Percentiles rank a stretch among this genome's conserved stretches.
These are phyloP conservation scores for Leccinum fibrillosum DNA, from an alignment of 768 basidiomycete genomes.

Conservation along the genomic window DNA sequence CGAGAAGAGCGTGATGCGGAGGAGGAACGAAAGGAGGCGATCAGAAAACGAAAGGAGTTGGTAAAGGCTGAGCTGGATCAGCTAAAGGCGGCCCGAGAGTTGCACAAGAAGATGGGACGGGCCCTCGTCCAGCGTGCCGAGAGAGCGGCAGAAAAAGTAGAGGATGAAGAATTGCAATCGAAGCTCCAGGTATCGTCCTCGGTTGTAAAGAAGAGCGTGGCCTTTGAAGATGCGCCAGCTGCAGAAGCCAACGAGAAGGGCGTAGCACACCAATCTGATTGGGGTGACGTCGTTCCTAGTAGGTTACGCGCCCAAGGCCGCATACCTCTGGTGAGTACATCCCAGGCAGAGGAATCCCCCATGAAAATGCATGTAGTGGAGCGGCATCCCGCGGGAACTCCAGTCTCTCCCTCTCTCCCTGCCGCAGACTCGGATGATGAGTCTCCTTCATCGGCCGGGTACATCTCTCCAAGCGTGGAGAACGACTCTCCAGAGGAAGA, in stretches of 20 bases:
- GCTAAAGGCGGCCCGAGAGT: constrained; percentile 39
- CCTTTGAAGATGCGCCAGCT: constrained; percentile 50
- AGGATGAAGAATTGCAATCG: constrained; percentile 26
- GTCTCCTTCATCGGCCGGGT: constrained; percentile 38
- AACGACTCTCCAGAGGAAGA: constrained; percentile 22
- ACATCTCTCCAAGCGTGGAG: constrained; percentile 33
- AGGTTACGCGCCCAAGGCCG: constrained; percentile 41
- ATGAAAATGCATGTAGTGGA: constrained; percentile 74
- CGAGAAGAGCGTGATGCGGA: constrained; percentile 39
- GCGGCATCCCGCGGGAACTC: constrained; percentile 41
- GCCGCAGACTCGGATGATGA: constrained; percentile 67
- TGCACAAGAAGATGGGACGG: constrained; percentile 79
- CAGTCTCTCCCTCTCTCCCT: constrained; percentile 7
- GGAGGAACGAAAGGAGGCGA: constrained; percentile 42
- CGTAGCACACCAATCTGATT: constrained; percentile 31
- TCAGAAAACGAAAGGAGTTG: constrained; percentile 50
- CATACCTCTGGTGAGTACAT: constrained; percentile 31
- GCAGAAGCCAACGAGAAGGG: constrained; percentile 18
- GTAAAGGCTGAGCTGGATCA: constrained; percentile 40
- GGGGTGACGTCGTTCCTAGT: constrained; percentile 55
- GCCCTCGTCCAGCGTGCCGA: constrained; percentile 49
- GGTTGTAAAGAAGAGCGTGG: constrained; percentile 56
- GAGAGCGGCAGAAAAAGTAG: constrained; percentile 32
- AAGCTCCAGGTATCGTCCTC: constrained; percentile 29
- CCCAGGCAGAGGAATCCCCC: constrained; percentile 38